phyloP scores from a whole-genome alignment of 2,329 filamentous ascomycete species.

The Pseudopyrenochaeta lycopersici region DNA sequence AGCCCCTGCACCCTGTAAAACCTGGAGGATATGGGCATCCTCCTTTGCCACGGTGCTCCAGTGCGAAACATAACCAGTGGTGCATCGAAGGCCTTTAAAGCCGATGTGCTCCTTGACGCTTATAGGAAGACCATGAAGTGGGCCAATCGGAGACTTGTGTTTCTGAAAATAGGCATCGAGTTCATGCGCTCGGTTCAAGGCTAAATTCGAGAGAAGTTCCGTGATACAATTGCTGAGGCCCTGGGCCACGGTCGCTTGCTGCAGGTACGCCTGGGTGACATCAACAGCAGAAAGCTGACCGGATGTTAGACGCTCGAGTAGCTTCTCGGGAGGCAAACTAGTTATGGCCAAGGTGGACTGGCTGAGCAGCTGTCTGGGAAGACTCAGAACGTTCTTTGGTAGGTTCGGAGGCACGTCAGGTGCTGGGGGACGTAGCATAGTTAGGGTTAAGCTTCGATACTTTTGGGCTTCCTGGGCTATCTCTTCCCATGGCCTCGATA shows the following conservation, averaged over 20 bases:
- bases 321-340: slow-evolving; percentile 24
- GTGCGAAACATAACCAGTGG: slow-evolving; percentile 62
- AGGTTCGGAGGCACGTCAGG: slow-evolving; percentile 29
- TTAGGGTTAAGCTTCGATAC: slow-evolving; percentile 37
- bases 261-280: slow-evolving; percentile 38
- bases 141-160: slow-evolving; percentile 43
- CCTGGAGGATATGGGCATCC: slow-evolving; percentile 6
- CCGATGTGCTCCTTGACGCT: slow-evolving; percentile 55
- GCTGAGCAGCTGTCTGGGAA: slow-evolving; percentile 29
- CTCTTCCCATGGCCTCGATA: slow-evolving; percentile 25
- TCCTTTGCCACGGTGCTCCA: slow-evolving; percentile 35
- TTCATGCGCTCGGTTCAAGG: slow-evolving; percentile 47
- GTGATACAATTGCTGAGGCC: slow-evolving; percentile 42
- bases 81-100: slow-evolving; percentile 38
- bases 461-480: slow-evolving; percentile 36
- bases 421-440: slow-evolving; percentile 20
- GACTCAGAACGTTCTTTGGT: slow-evolving; percentile 26
- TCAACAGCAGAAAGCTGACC: slow-evolving; percentile 31
- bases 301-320: slow-evolving; percentile 22
- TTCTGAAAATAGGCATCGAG: slow-evolving; percentile 46
- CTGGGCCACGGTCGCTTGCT: slow-evolving; percentile 37
- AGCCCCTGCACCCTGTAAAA: slow-evolving; percentile 50
- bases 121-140: slow-evolving; percentile 54
- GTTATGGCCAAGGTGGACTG: slow-evolving; percentile 25
- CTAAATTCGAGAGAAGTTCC: slow-evolving; percentile 54